Evolutionary conservation across 2,329 filamentous ascomycete species (phyloP), one percentile per base, ranked within the genome.

Genomic region (Penicillium sp.): DNA sequence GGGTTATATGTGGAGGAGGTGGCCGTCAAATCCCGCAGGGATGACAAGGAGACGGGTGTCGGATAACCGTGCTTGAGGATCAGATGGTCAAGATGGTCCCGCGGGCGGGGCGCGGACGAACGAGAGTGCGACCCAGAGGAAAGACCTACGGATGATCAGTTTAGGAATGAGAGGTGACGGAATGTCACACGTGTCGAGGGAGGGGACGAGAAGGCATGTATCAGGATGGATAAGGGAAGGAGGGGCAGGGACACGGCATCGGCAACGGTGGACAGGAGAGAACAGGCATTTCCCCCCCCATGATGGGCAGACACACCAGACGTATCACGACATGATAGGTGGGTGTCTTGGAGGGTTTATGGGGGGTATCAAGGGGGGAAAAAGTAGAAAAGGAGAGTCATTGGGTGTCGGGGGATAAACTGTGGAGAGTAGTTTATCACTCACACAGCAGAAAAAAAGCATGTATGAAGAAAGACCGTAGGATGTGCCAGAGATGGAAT

Each of bases 31-130:
- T 75, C 75, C 48, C 75, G 70, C 57, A 78, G 58, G 60, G 75
- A 77, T 4, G 75, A 78, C 48, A 77, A 65, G 25, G 74, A 76
- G 38, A 76, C 71, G 42, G 73, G 73, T 58, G 75, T 75, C 68
- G 75, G 75, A 70, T 73, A 73, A 53, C 73, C 74, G 74, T 76
- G 74, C 65, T 72, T 75, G 61, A 70, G 68, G 64, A 77, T 75
- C 63, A 78, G 61, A 66, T 65, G 73, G 61, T 76, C 74, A n/a
- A 75, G 66, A 63, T 76, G 73, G 62, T 75, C 71, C 61, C 70
- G 70, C 62, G 73, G 68, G 35, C 63, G 66, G 58, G 61, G 64
- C 45, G 63, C 56, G 26, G 72, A 66, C 42, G 61, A 65, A n/a
- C 65, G 65, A 53, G 59, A 60, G 55, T 55, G 65, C 43, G 57